Evolutionary conservation across 371 early-diverging fungal genomes (phyloP), one percentile per base, ranked within the genome.

Genomic region (Rhizopus delemar): DNA sequence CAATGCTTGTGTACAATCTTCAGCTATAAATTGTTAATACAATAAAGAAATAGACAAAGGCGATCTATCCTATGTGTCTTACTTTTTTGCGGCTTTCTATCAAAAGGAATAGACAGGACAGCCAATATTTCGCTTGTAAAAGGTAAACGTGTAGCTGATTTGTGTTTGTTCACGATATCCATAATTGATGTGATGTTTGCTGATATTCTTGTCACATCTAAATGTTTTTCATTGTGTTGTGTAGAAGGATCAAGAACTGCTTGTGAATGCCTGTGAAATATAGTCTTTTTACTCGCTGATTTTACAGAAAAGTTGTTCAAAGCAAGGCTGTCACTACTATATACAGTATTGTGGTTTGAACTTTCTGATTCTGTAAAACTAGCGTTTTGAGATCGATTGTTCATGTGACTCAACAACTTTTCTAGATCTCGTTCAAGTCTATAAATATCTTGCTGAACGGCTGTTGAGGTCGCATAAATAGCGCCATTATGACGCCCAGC

Each of bases 381-480:
- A 16, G 70, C 57, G 45, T 65, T 52, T 9, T 62, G 73, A 34
- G 64, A 56, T 28, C 57, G 56, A 5, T 41, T 43, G 36, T 51
- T 54, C 5, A 61, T 46, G 9, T 60, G 55, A 13, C 55, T 48
- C 13, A 79, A 46, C 0, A 79, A 13, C 34, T 74, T 74, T n/a
- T 70, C 69, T 8, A 79, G 41, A 39, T 70, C 73, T 29, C 79
- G 65, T 57, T 79, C 76, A 12, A 79, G 51, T 29, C 68, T 67
- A 46, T 73, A 74, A 22, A 74, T 79, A 34, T 79, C 77, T 48
- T 76, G 77, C 35, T 76, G 80, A 4, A 72, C 80, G 8, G 71
- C 70, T 3, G 80, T 79, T 0, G 75, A 76, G 1, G 80, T 66
- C 32, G 65, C 60, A 49, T 65, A 65, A 34, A 70, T 70, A 16